These are phyloP conservation scores for Lentinula edodes DNA, from an alignment of 768 basidiomycete genomes.

Conservation along the genomic window DNA sequence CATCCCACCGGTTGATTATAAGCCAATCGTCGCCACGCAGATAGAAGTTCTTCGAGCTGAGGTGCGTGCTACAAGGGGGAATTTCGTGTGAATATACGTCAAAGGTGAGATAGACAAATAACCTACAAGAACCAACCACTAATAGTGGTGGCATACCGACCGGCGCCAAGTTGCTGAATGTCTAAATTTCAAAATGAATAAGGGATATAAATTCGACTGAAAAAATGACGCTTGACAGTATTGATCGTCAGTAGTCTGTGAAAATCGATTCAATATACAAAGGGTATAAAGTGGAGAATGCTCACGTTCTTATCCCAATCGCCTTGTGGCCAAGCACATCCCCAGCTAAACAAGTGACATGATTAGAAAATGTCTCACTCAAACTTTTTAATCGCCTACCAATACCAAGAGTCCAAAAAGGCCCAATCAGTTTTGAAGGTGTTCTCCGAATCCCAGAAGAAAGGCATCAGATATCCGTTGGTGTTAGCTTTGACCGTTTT, in stretches of 20 bases:
- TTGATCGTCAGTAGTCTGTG: conserved; percentile 37
- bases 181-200: conserved; percentile 21
- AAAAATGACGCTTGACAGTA: conserved; percentile 32
- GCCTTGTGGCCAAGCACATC: conserved; percentile 57
- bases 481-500: conserved; percentile 40
- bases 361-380: neutral
- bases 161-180: conserved; percentile 33
- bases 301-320: conserved; percentile 36
- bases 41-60: conserved; percentile 59
- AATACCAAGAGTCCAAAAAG: conserved; percentile 41
- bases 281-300: neutral
- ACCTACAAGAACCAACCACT: conserved; percentile 45
- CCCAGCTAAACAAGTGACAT: conserved; percentile 35
- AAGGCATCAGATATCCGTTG: conserved; percentile 45
- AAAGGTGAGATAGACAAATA: neutral
- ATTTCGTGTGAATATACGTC: neutral
- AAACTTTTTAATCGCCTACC: conserved; percentile 23
- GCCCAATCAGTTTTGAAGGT: conserved; percentile 29
- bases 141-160: conserved; percentile 38
- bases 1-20: conserved; percentile 66
- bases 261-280: neutral
- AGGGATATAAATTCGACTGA: neutral
- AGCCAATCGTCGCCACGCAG: conserved; percentile 66
- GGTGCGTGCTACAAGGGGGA: conserved; percentile 35
- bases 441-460: conserved; percentile 41